Percentiles rank a stretch among this genome's conserved stretches.
phyloP scores from a whole-genome alignment of 306 rosid genomes.

The Dryas octopetala region DNA sequence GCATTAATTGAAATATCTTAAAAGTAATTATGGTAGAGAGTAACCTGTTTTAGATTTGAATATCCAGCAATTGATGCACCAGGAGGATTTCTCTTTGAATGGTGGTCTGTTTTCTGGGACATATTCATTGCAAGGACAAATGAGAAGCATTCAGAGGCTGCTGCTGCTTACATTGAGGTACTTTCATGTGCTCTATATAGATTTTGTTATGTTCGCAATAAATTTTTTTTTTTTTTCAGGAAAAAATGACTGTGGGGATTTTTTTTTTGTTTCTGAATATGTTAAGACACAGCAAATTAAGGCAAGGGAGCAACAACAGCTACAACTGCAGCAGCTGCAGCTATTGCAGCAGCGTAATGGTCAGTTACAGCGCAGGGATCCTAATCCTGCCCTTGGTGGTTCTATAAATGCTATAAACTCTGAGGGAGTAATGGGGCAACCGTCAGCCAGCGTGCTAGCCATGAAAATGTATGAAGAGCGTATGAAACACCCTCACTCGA shows the following conservation, averaged over 20 bases:
- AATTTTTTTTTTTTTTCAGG: neutral
- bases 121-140: constrained; percentile 87
- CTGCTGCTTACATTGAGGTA: constrained; percentile 88
- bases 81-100: constrained; percentile 91
- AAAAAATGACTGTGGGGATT: neutral
- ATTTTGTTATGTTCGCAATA: neutral
- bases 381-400: constrained; percentile 60
- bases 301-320: constrained; percentile 74
- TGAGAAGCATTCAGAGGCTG: constrained; percentile 90
- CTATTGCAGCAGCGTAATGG: constrained; percentile 66
- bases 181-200: neutral
- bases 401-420: constrained; percentile 58
- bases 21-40: neutral
- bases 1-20: neutral
- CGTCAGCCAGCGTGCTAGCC: constrained; percentile 87
- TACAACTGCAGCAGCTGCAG: constrained; percentile 85
- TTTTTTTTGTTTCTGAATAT: neutral
- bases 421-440: constrained; percentile 81
- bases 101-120: constrained; percentile 99
- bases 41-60: constrained; percentile 28
- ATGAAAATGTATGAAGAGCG: constrained; percentile 90
- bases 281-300: constrained; percentile 69
- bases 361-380: constrained; percentile 82
- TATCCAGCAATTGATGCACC: constrained; percentile 99
- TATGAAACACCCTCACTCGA: constrained; percentile 68